Evolutionary conservation across 140 eudicot genomes (phyloP).

Genomic region (Senecio squalidus): DNA sequence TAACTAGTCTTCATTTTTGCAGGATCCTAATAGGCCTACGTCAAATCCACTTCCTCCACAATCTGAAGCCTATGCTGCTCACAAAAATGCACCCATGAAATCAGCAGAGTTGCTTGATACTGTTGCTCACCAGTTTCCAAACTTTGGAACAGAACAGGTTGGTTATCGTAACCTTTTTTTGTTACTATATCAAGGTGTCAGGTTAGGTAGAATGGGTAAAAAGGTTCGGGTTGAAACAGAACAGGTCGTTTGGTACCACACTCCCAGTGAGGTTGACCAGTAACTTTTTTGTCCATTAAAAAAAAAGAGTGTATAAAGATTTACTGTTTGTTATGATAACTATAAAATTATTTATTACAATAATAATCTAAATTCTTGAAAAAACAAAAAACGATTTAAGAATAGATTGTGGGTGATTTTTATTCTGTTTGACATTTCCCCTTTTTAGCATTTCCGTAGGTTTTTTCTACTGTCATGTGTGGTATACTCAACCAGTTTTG

Average conservation of each 20-base stretch:
- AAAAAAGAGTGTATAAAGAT: no score
- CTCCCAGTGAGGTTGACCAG: not conserved
- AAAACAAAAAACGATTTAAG: not conserved
- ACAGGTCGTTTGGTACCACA: not conserved
- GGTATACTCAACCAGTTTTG: conserved; percentile 6
- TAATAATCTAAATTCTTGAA: no score
- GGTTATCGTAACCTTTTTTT: conserved; percentile 13
- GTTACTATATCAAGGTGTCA: conserved; percentile 4
- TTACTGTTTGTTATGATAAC: no score
- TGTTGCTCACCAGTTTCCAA: conserved; percentile 89
- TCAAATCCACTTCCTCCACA: conserved; percentile 99
- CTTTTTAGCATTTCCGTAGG: not conserved
- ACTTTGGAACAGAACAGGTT: conserved; percentile 96
- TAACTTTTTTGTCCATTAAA: not conserved
- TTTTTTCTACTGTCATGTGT: not conserved
- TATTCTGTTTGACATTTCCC: not conserved
- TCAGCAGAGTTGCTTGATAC: conserved; percentile 64
- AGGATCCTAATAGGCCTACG: conserved; percentile 81
- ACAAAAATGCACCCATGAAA: conserved; percentile 38
- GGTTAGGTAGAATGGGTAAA: not conserved
- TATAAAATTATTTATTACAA: not conserved
- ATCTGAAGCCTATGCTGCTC: conserved; percentile 74
- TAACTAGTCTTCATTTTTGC: conserved; percentile 11
- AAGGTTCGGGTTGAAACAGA: not conserved
- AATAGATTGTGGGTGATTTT: not conserved